Percentiles rank a stretch among this genome's conserved stretches.
Conservation (phyloP, 179 eudicot species). For the Silene noctiflora region DNA sequence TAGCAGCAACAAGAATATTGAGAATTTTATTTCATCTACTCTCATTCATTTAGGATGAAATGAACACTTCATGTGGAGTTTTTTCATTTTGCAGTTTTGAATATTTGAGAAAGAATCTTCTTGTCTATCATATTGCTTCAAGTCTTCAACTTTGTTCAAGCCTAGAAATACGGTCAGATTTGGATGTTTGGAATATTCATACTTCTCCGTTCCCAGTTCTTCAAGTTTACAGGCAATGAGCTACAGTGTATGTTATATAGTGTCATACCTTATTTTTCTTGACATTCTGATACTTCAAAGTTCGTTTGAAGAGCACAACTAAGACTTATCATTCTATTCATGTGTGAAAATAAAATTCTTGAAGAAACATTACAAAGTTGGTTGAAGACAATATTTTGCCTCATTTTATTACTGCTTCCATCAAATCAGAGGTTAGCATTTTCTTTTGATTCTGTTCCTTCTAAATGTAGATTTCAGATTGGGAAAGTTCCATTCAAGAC, state of each 20-base stretch:
- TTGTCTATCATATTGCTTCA: neutral
- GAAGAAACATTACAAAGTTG: neutral
- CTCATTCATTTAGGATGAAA: neutral
- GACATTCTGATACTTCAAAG: neutral
- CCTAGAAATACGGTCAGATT: neutral
- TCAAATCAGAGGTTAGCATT: neutral
- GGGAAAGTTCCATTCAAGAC: neutral
- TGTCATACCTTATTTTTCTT: neutral
- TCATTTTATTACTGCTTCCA: neutral
- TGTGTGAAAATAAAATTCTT: neutral
- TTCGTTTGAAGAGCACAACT: too few relatives aligned
- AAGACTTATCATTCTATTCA: too few relatives aligned
- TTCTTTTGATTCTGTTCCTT: neutral
- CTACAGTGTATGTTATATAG: neutral
- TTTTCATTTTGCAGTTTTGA: neutral
- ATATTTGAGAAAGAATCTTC: neutral
- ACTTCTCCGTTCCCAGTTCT: neutral
- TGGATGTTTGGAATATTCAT: neutral
- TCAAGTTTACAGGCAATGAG: neutral
- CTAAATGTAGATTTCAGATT: neutral
- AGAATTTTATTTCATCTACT: too few relatives aligned
- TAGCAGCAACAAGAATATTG: too few relatives aligned
- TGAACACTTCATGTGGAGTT: neutral
- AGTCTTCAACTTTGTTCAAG: neutral
- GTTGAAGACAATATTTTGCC: neutral